These are phyloP conservation scores for Fusarium agapanthi DNA, from an alignment of 2,329 filamentous ascomycete genomes.

Conservation along the genomic window DNA sequence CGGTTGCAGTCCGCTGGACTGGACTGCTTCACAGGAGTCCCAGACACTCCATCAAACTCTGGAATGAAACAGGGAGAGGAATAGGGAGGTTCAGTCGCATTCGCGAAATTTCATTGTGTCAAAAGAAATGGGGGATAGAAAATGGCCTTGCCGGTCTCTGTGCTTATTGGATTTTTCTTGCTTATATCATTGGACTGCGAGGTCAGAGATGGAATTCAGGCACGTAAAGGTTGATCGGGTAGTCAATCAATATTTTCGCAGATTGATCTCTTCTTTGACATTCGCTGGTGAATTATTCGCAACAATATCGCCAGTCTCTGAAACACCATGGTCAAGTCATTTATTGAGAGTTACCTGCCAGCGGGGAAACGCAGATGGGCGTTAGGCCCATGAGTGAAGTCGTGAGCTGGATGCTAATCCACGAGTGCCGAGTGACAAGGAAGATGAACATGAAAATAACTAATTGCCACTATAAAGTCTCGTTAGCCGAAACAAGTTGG, in stretches of 20 bases:
- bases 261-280: not conserved
- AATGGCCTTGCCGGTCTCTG: not conserved
- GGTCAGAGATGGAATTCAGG: slow-evolving; percentile 5
- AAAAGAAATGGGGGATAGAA: slow-evolving; percentile 17
- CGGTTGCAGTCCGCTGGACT: slow-evolving; percentile 13
- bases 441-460: not conserved
- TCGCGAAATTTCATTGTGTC: slow-evolving; percentile 35
- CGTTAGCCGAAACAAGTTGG: not conserved
- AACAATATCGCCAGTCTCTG: not conserved
- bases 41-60: not conserved
- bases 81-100: slow-evolving; percentile 1
- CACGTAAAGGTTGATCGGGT: slow-evolving; percentile 3
- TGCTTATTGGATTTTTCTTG: slow-evolving; percentile 5
- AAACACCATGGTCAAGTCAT: not conserved
- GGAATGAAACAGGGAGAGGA: not conserved
- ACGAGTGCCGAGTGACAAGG: not conserved
- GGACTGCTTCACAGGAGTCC: slow-evolving; percentile 6
- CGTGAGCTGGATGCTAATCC: not conserved
- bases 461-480: not conserved
- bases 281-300: not conserved
- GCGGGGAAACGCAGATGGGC: not conserved
- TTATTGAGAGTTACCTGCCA: not conserved
- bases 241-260: slow-evolving; percentile 10
- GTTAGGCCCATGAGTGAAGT: no score
- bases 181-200: slow-evolving; percentile 25